These are phyloP conservation scores for Aspergillus amoenus DNA, from an alignment of 2,329 filamentous ascomycete species.

Conservation along the genomic window DNA sequence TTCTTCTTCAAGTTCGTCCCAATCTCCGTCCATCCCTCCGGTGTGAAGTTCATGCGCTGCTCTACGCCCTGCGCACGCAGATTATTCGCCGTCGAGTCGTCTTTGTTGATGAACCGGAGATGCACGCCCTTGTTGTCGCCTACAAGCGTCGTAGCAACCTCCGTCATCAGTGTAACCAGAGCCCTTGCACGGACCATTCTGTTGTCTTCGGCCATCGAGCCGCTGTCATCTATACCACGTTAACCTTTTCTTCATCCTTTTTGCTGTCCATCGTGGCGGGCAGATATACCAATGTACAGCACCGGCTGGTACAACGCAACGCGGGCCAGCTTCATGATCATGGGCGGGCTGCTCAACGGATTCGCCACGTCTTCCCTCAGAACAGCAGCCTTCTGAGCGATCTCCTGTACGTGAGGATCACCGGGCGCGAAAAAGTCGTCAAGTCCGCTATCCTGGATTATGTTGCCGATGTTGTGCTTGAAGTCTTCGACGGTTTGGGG, in stretches of 20 bases:
- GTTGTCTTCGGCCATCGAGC: neutral
- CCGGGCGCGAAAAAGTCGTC: neutral
- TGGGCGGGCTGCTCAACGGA: neutral
- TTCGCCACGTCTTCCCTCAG: neutral
- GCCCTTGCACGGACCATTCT: neutral
- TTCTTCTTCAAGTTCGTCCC: neutral
- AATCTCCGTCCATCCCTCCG: slow-evolving; percentile 1
- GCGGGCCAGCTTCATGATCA: neutral
- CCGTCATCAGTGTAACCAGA: neutral
- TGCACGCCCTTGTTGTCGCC: neutral
- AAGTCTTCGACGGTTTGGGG: neutral
- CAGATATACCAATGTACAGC: neutral
- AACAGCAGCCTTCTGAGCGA: neutral
- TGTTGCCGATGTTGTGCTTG: neutral
- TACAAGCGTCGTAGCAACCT: neutral
- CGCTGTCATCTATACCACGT: neutral
- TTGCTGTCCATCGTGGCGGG: no score
- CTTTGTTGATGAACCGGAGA: neutral
- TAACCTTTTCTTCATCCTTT: neutral
- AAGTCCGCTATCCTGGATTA: neutral
- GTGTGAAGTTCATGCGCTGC: neutral
- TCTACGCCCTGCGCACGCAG: neutral
- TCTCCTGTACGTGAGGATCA: neutral
- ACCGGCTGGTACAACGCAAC: slow-evolving; percentile 1
- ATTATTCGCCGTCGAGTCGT: neutral